These are phyloP conservation scores for Syncephalastrum monosporum DNA, from an alignment of 371 early-diverging fungal species.

Conservation along the genomic window DNA sequence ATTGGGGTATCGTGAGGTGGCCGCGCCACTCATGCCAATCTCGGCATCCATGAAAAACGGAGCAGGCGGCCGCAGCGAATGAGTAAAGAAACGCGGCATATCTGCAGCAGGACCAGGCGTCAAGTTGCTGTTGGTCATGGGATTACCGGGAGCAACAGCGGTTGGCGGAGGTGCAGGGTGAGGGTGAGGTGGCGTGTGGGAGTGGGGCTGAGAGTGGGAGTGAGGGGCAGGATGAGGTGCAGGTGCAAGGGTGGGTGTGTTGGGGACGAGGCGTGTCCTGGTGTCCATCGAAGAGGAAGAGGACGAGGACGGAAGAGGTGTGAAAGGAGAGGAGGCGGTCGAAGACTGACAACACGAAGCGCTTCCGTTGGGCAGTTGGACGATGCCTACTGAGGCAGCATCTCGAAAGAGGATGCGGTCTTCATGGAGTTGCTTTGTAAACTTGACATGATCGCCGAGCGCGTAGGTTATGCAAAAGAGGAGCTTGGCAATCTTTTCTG, in stretches of 20 bases:
- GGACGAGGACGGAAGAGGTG: neutral
- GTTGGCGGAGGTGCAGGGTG: neutral
- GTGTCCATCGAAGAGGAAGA: neutral
- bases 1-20: constrained; percentile 3
- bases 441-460: constrained; percentile 39
- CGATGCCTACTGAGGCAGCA: constrained; percentile 5
- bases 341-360: constrained; percentile 18
- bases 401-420: constrained; percentile 35
- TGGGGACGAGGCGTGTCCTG: no score
- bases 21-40: neutral
- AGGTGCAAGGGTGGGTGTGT: neutral
- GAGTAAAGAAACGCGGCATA: no score
- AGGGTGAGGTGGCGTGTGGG: neutral
- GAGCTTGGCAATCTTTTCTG: constrained; percentile 40
- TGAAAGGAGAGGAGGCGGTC: neutral
- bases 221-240: neutral
- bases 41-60: neutral
- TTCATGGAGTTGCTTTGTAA: constrained; percentile 33
- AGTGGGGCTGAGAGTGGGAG: neutral
- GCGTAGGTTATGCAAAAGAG: constrained; percentile 49
- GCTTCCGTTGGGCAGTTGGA: constrained; percentile 1
- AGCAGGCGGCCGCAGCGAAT: neutral
- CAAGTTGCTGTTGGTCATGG: neutral
- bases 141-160: neutral
- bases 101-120: no score